Percentiles rank a stretch among this genome's conserved stretches.
Conservation (phyloP, 2,329 filamentous ascomycete genomes). For the Neodidymelliopsis sp. region DNA sequence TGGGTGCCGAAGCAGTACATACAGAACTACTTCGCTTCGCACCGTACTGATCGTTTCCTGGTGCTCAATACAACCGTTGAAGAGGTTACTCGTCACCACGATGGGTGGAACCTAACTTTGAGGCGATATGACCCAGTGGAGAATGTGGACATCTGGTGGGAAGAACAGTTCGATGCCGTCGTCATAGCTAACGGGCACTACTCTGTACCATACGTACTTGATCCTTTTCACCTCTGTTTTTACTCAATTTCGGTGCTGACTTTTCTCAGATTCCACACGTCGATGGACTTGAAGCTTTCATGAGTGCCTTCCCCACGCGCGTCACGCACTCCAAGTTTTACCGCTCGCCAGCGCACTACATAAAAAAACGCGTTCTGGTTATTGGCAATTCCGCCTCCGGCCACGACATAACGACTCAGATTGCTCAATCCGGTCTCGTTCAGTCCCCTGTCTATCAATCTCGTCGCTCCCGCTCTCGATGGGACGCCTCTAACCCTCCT, state of each 20-base stretch:
- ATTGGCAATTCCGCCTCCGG: constrained; percentile 45
- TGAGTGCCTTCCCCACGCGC: constrained; percentile 58
- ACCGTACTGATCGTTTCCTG: constrained; percentile 57
- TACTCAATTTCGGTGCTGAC: neutral
- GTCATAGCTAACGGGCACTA: constrained; percentile 47
- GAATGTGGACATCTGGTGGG: constrained; percentile 62
- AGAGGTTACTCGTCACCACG: constrained; percentile 51
- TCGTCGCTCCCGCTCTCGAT: constrained; percentile 57
- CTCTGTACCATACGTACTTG: constrained; percentile 50
- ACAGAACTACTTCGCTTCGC: constrained; percentile 62
- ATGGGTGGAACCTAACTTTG: constrained; percentile 58
- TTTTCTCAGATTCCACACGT: constrained; percentile 56
- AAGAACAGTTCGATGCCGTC: constrained; percentile 56
- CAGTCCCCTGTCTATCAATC: constrained; percentile 61
- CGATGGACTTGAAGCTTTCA: constrained; percentile 61
- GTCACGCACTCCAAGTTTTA: constrained; percentile 56
- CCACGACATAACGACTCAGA: constrained; percentile 38
- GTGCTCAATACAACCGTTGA: constrained; percentile 62
- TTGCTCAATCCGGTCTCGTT: constrained; percentile 35
- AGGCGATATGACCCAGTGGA: constrained; percentile 55
- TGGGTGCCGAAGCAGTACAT: constrained; percentile 58
- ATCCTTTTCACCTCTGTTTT: neutral
- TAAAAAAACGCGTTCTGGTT: constrained; percentile 29
- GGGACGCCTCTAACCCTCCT: constrained; percentile 60
- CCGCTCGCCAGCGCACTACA: constrained; percentile 20